Percentiles rank a stretch among this genome's conserved stretches.
Conservation (phyloP, 108 stramenopile genomes). For the Fragilariopsis cylindrus region DNA sequence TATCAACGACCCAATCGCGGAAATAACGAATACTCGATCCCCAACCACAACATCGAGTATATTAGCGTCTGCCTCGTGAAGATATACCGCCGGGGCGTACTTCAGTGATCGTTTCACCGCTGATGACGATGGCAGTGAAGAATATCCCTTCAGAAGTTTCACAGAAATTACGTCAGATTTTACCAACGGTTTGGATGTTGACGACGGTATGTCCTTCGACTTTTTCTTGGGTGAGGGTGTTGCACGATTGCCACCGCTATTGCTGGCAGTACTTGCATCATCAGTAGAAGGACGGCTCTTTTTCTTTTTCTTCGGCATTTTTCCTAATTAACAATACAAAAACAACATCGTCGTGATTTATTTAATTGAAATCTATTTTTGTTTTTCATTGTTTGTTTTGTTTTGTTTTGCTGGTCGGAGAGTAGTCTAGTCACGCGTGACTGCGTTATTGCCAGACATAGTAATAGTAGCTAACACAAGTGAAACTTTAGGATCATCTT, state of each 20-base stretch:
- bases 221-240: conserved; percentile 4
- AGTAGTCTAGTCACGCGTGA: no score
- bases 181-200: conserved; percentile 4
- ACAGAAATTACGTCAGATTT: conserved; percentile 11
- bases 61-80: conserved; percentile 29
- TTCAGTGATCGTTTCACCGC: conserved; percentile 14
- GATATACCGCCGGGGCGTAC: conserved; percentile 19
- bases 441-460: no score
- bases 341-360: no score
- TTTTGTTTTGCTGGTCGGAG: no score
- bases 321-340: not conserved
- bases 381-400: no score
- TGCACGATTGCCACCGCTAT: not conserved
- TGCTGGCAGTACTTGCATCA: not conserved
- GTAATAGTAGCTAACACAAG: no score
- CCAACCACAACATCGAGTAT: conserved; percentile 21
- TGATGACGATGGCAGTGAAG: conserved; percentile 16
- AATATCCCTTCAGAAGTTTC: not conserved
- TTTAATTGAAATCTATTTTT: no score
- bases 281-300: conserved; percentile 30
- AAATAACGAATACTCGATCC: conserved; percentile 24
- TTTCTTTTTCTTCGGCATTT: conserved; percentile 45
- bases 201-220: not conserved
- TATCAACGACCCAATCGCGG: not conserved
- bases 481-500: no score